A percentile compares a stretch with the other conserved stretches of the same genome.
phyloP scores from a whole-genome alignment of 2,329 filamentous ascomycete genomes.

The Paracamarosporium sp. region DNA sequence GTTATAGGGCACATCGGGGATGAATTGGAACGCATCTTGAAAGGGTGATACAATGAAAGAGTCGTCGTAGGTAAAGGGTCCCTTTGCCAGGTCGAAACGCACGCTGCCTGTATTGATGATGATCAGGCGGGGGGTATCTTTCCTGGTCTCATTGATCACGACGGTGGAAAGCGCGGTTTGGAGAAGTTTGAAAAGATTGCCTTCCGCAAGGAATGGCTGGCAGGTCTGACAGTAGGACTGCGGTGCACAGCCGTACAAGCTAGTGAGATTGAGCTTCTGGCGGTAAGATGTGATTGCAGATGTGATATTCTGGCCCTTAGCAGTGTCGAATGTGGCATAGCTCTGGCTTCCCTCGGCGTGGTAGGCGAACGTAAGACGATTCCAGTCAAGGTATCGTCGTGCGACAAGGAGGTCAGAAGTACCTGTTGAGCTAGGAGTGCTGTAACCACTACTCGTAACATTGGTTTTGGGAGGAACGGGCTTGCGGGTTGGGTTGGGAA shows the following conservation, averaged over 20 bases:
- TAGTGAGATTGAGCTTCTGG: slow-evolving; percentile 61
- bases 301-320: slow-evolving; percentile 56
- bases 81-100: slow-evolving; percentile 68
- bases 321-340: slow-evolving; percentile 56
- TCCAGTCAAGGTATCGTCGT: slow-evolving; percentile 73
- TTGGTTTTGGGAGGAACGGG: slow-evolving; percentile 36
- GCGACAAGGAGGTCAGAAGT: slow-evolving; percentile 55
- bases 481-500: slow-evolving; percentile 51
- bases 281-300: slow-evolving; percentile 59
- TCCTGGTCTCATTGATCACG: slow-evolving; percentile 61
- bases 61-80: slow-evolving; percentile 65
- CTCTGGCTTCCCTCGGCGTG: slow-evolving; percentile 62
- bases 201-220: slow-evolving; percentile 58
- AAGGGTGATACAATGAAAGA: slow-evolving; percentile 65
- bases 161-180: slow-evolving; percentile 58
- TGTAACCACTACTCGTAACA: slow-evolving; percentile 36
- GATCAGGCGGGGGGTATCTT: slow-evolving; percentile 60
- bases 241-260: slow-evolving; percentile 67
- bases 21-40: slow-evolving; percentile 59
- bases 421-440: slow-evolving; percentile 41
- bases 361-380: slow-evolving; percentile 69
- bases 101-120: slow-evolving; percentile 67
- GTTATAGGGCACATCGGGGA: slow-evolving; percentile 60
- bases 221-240: slow-evolving; percentile 65
- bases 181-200: slow-evolving; percentile 64